Percentiles rank a stretch among this genome's conserved stretches.
phyloP scores from a whole-genome alignment of 169 alveolate species.

The Toxoplasma gondii region DNA sequence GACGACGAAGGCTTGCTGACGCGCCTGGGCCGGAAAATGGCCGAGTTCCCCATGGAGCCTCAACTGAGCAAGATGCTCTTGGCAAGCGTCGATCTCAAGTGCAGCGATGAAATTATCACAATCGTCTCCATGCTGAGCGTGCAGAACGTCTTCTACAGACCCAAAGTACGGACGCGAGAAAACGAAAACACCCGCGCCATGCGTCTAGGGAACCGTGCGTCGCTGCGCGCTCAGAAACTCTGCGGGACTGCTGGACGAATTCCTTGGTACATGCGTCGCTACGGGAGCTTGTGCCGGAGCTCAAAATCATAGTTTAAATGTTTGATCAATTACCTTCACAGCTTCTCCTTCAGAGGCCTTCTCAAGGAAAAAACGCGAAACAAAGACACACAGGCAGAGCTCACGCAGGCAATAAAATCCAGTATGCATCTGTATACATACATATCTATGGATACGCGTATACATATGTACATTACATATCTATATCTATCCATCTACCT shows the following conservation, averaged over 20 bases:
- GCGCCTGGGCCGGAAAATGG: constrained; percentile 98
- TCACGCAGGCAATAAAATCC: too few relatives aligned
- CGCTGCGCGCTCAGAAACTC: too few relatives aligned
- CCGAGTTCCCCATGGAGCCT: constrained; percentile 99
- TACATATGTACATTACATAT: not conserved
- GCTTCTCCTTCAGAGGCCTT: too few relatives aligned
- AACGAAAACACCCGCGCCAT: too few relatives aligned
- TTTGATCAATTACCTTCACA: too few relatives aligned
- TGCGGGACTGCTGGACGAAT: too few relatives aligned
- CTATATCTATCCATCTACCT: not conserved
- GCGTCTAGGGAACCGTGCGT: too few relatives aligned
- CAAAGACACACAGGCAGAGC: too few relatives aligned
- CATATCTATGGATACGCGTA: not conserved
- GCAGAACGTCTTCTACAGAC: constrained; percentile 97
- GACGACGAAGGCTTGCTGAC: constrained; percentile 99
- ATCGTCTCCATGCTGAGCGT: constrained; percentile 98
- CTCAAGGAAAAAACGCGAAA: too few relatives aligned
- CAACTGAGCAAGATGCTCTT: constrained; percentile 95
- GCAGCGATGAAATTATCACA: constrained; percentile 98
- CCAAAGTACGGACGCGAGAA: constrained; percentile 76
- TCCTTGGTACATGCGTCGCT: too few relatives aligned
- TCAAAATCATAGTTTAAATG: too few relatives aligned
- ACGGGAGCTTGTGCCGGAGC: too few relatives aligned
- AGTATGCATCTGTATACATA: not conserved
- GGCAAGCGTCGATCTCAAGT: constrained; percentile 97